Base-by-base conservation (phyloP, 768 basidiomycete species). In the Lepiota brunneoincarnata region DNA sequence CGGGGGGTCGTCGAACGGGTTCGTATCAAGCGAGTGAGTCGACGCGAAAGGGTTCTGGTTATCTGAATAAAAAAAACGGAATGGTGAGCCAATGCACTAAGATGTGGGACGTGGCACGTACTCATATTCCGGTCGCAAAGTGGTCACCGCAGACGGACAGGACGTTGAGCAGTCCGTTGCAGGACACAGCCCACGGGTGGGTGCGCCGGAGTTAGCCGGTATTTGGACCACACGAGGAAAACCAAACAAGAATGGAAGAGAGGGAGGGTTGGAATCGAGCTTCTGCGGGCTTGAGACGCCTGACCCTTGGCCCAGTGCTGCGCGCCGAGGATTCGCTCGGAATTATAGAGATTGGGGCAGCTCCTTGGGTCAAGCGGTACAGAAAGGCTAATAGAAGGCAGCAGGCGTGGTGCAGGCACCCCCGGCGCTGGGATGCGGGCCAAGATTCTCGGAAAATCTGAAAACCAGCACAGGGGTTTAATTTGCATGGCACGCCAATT, bases 1-100 rank as follows among this genome's bases (percentile, higher is more conserved):
- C n/a, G 74, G 63, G 28, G 89, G 90, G 79, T 95, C 93, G 62
- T 92, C 91, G 66, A 95, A 95, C 1, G 92, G 92, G 69, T 95
- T 95, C 51, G 82, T 77, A 65, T 93, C 92, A 46, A 93, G 85
- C 2, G 90, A 90, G 63, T 90, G 83, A 14, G 87, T 82, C 9
- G 91, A 92, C 7, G 89, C 85, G 70, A 93, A 93, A 0, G 91
- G 91, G 60, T 93, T 92, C 65, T 89, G 79, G 43, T 76, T 76
- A 60, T 69, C 68, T 72, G 18, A 49, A 20, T 0, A 4, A 40
- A 34, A 31, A 40, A 17, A 54, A 44, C 48, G 46, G 36, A 54
- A 21, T 53, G 51, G 24, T 63, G 46, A 46, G 54, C 41, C 36
- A 58, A 23, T 4, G 23, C 44, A 24, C 23, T 41, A 26, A 46